Percentiles rank a stretch among this genome's conserved stretches.
These are phyloP conservation scores for Filobasidium floriforme DNA, from an alignment of 768 basidiomycete genomes.

Conservation along the genomic window DNA sequence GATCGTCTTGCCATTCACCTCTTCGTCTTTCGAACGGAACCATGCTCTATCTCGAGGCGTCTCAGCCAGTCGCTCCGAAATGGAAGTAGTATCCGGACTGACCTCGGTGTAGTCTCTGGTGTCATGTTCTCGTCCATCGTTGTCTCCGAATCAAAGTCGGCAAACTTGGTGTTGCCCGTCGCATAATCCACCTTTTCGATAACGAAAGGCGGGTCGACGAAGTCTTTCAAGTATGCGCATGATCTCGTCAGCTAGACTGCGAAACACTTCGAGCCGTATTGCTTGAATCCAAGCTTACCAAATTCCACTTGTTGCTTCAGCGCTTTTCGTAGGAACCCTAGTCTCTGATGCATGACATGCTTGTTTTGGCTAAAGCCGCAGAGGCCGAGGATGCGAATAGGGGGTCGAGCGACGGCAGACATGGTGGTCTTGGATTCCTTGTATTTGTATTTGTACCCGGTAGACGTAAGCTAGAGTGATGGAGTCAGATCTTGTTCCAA, in stretches of 20 bases:
- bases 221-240: background rate
- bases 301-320: slow-evolving; percentile 29
- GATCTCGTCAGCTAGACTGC: background rate
- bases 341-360: slow-evolving; percentile 5
- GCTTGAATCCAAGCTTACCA: slow-evolving; percentile 22
- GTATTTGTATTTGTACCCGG: background rate
- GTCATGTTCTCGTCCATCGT: slow-evolving; percentile 36
- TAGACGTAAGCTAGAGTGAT: too few relatives aligned
- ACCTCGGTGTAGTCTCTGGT: slow-evolving; percentile 38
- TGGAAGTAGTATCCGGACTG: too few relatives aligned
- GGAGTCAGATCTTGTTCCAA: too few relatives aligned
- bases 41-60: slow-evolving; percentile 33
- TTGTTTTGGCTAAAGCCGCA: slow-evolving; percentile 11
- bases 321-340: slow-evolving; percentile 1
- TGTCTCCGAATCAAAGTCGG: slow-evolving; percentile 35
- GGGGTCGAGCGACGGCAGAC: background rate
- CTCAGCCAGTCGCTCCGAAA: background rate
- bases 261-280: background rate
- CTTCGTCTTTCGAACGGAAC: slow-evolving; percentile 37
- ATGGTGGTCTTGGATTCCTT: background rate
- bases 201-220: slow-evolving; percentile 42
- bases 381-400: background rate
- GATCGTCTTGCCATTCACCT: slow-evolving; percentile 8
- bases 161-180: slow-evolving; percentile 32
- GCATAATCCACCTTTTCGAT: slow-evolving; percentile 41